Evolutionary conservation across 2,329 filamentous ascomycete species (phyloP).

Genomic region (Claviceps sp.): DNA sequence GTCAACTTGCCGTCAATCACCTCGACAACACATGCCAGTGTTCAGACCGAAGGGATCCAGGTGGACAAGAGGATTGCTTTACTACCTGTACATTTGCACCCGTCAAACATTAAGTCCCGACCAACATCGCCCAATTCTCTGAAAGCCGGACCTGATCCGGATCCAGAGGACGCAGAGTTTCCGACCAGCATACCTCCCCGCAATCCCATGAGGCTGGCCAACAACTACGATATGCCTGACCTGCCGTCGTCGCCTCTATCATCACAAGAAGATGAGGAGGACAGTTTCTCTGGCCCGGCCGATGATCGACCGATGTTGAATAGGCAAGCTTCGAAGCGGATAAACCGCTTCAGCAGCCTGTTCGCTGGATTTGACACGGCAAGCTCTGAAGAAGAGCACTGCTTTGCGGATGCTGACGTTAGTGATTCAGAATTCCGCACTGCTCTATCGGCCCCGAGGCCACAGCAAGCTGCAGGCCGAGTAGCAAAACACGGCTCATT

Average conservation of each 20-base stretch:
- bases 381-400: constrained; percentile 53
- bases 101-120: constrained; percentile 56
- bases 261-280: constrained; percentile 29
- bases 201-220: constrained; percentile 43
- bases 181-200: constrained; percentile 43
- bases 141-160: constrained; percentile 4
- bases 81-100: constrained; percentile 65
- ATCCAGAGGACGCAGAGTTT: constrained; percentile 31
- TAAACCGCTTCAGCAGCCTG: constrained; percentile 67
- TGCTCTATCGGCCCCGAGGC: constrained; percentile 48
- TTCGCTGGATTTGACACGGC: constrained; percentile 71
- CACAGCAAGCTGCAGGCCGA: constrained; percentile 26
- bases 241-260: constrained; percentile 34
- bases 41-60: constrained; percentile 87
- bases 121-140: constrained; percentile 39
- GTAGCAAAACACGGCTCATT: constrained; percentile 29
- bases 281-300: constrained; percentile 66
- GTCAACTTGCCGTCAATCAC: constrained; percentile 31
- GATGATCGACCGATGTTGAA: constrained; percentile 59
- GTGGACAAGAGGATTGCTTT: constrained; percentile 65
- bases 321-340: constrained; percentile 43
- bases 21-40: constrained; percentile 21
- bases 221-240: constrained; percentile 32
- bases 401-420: constrained; percentile 45
- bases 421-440: constrained; percentile 57